Evolutionary conservation across 768 basidiomycete genomes (phyloP).

Genomic region (Suillus placidus): DNA sequence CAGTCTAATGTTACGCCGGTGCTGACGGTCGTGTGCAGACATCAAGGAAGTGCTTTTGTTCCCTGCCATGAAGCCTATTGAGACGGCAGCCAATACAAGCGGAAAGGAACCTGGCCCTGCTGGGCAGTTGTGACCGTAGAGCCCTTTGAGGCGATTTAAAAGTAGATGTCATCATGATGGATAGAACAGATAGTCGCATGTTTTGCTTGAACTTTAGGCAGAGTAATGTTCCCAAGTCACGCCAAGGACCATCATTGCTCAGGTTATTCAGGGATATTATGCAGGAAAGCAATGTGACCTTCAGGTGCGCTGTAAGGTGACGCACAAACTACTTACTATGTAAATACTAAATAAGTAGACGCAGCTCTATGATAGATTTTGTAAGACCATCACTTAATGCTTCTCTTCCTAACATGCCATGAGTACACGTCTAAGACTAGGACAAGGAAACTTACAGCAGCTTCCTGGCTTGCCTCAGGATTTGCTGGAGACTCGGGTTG

Average conservation of each 20-base stretch:
- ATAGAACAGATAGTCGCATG: not conserved
- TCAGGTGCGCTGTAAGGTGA: not conserved
- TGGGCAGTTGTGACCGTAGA: constrained; percentile 16
- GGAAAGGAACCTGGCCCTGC: constrained; percentile 35
- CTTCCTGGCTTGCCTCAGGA: not conserved
- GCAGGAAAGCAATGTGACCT: constrained; percentile 1
- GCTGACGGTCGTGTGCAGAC: constrained; percentile 47
- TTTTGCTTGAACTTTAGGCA: not conserved
- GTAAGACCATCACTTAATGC: not conserved
- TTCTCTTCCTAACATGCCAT: not conserved
- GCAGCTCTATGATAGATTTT: constrained; percentile 2
- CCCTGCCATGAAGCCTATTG: constrained; percentile 95
- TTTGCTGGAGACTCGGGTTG: not conserved
- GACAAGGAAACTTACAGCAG: not conserved
- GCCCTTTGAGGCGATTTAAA: not conserved
- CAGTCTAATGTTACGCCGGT: constrained; percentile 11
- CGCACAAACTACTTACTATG: not conserved
- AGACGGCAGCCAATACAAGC: constrained; percentile 43
- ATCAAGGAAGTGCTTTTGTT: constrained; percentile 97
- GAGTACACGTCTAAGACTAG: not conserved
- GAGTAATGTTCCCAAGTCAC: not conserved
- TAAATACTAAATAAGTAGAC: constrained; percentile 9
- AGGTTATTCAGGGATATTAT: not conserved
- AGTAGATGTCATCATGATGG: not conserved
- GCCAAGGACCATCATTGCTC: not conserved